Conservation (phyloP, 2,329 filamentous ascomycete species). For the Aspergillus ustus region DNA sequence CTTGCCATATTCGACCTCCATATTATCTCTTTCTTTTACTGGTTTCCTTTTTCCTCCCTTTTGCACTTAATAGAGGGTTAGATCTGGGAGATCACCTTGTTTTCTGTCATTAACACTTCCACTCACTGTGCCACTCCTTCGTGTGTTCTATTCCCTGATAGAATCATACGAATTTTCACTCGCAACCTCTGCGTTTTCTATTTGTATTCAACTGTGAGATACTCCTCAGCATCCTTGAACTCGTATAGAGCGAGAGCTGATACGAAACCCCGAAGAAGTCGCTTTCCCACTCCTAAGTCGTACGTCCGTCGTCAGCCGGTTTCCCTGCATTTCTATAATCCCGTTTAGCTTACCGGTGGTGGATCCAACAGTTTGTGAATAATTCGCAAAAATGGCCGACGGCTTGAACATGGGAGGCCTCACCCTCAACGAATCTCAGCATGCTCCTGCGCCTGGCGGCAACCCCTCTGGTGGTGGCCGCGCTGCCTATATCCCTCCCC, state of each 20-base stretch:
- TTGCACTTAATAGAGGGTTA: conserved; percentile 33
- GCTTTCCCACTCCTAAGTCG: conserved; percentile 13
- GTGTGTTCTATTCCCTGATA: conserved; percentile 28
- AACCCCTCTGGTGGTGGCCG: conserved; percentile 54
- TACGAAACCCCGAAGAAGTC: conserved; percentile 11
- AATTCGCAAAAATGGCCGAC: conserved; percentile 45
- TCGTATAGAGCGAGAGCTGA: conserved; percentile 11
- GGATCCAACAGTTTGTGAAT: conserved; percentile 15
- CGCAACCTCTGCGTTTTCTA: conserved; percentile 30
- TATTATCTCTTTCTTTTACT: conserved; percentile 22
- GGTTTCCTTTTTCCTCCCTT: conserved; percentile 22
- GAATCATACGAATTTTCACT: conserved; percentile 28
- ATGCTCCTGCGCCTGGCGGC: conserved; percentile 51
- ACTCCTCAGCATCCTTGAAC: conserved; percentile 16
- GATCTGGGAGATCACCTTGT: conserved; percentile 32
- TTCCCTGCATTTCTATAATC: background rate
- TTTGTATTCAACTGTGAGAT: conserved; percentile 23
- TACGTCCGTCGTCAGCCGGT: conserved; percentile 12
- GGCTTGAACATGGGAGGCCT: conserved; percentile 46
- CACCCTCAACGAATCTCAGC: conserved; percentile 65
- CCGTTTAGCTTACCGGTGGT: conserved; percentile 15
- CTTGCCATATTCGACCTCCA: conserved; percentile 17
- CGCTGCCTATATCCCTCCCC: conserved; percentile 69
- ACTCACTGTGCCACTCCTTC: conserved; percentile 34
- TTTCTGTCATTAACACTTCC: conserved; percentile 34